These are phyloP conservation scores for Begonia fuchsioides DNA, from an alignment of 306 rosid genomes.

Conservation along the genomic window DNA sequence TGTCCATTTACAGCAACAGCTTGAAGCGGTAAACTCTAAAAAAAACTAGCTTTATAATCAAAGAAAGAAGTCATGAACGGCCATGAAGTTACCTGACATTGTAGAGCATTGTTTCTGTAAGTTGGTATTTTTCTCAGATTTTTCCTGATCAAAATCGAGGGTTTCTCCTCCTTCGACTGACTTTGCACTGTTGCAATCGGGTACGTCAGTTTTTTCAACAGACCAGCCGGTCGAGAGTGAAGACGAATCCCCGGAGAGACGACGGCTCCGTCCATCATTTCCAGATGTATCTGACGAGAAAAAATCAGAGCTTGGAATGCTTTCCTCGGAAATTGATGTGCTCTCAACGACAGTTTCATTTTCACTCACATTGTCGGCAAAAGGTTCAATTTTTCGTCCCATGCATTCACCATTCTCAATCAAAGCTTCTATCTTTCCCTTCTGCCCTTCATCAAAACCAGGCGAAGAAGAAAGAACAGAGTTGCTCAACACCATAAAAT, in stretches of 20 bases:
- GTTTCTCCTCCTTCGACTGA: conserved; percentile 21
- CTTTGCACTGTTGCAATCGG: conserved; percentile 19
- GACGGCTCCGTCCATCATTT: conserved; percentile 59
- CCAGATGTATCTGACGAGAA: conserved; percentile 63
- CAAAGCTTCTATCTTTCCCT: conserved; percentile 33
- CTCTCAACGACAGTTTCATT: conserved; percentile 24
- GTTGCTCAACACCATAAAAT: conserved; percentile 39
- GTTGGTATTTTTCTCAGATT: conserved; percentile 4
- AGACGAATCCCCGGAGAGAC: conserved; percentile 65
- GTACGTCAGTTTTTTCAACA: conserved; percentile 23
- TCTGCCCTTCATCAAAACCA: conserved; percentile 17
- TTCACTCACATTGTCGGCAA: conserved; percentile 18
- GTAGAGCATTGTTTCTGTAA: conserved; percentile 33
- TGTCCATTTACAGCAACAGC: no score
- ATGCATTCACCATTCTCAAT: conserved; percentile 20
- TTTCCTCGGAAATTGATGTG: conserved; percentile 53
- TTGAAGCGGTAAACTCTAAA: background rate
- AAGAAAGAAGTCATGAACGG: background rate
- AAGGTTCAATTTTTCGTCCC: conserved; percentile 13
- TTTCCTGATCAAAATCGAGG: conserved; percentile 22
- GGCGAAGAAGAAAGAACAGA: conserved; percentile 34
- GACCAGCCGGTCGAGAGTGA: conserved; percentile 58
- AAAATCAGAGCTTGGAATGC: conserved; percentile 65
- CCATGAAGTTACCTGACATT: conserved; percentile 33
- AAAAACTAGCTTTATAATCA: background rate